Conservation (phyloP, 495 filamentous ascomycete species). For the Podospora bellae-mahoneyi region DNA sequence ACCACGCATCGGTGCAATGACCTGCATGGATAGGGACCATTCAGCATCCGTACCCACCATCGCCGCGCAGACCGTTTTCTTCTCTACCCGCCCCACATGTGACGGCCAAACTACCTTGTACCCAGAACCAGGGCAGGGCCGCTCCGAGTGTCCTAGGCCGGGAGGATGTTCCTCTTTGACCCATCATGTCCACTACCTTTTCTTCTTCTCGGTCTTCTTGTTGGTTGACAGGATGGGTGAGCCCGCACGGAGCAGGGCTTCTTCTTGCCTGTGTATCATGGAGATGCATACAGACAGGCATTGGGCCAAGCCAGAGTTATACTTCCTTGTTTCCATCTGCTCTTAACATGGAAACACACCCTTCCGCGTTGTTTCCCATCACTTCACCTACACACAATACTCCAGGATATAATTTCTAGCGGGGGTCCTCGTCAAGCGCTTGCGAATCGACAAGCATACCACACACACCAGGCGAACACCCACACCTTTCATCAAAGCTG, state of each 20-base stretch:
- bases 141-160: constrained; percentile 26
- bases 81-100: constrained; percentile 28
- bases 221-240: constrained; percentile 18
- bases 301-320: constrained; percentile 14
- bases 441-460: constrained; percentile 24
- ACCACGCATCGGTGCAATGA: not conserved
- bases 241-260: constrained; percentile 15
- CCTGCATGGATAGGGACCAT: constrained; percentile 4
- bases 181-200: constrained; percentile 14
- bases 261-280: constrained; percentile 1
- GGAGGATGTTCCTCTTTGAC: constrained; percentile 26
- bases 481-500: not conserved
- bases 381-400: constrained; percentile 26
- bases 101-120: constrained; percentile 23
- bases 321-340: constrained; percentile 22
- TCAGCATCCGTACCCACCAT: constrained; percentile 13
- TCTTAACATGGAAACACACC: constrained; percentile 6
- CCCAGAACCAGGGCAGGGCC: constrained; percentile 31
- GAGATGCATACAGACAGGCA: constrained; percentile 2
- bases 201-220: constrained; percentile 8
- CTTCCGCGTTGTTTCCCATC: constrained; percentile 7
- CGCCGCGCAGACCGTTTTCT: constrained; percentile 19
- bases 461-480: constrained; percentile 21
- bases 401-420: constrained; percentile 24
- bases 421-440: constrained; percentile 28